Evolutionary conservation across 805 yeast genomes (phyloP).

Genomic region (Yarrowia alimentaria): DNA sequence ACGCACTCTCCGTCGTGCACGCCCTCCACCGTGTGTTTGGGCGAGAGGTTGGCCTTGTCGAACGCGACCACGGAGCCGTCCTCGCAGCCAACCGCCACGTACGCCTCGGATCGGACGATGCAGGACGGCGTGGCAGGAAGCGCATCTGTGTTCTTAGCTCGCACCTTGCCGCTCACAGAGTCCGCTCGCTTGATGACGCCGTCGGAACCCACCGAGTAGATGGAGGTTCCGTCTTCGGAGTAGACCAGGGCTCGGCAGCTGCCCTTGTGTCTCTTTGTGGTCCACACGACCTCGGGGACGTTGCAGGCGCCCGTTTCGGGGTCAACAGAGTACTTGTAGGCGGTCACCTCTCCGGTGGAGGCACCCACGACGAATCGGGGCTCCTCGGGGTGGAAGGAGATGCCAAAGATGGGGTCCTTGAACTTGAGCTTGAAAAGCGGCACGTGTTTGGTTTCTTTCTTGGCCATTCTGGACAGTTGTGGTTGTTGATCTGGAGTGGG

Average conservation of each 20-base stretch:
- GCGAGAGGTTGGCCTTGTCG: conserved; percentile 54
- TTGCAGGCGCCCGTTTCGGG: conserved; percentile 39
- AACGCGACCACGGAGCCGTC: conserved; percentile 63
- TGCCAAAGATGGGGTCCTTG: conserved; percentile 55
- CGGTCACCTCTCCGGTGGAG: conserved; percentile 75
- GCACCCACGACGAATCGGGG: conserved; percentile 67
- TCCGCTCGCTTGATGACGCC: conserved; percentile 71
- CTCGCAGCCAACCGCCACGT: conserved; percentile 55
- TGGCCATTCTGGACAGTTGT: no score
- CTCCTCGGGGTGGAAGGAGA: conserved; percentile 73
- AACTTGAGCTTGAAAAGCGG: conserved; percentile 32
- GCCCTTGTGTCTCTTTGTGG: conserved; percentile 86
- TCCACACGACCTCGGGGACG: conserved; percentile 52
- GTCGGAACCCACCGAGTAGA: conserved; percentile 79
- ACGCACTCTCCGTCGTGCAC: conserved; percentile 72
- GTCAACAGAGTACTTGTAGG: conserved; percentile 57
- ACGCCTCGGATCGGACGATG: conserved; percentile 38
- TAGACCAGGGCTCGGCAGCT: conserved; percentile 74
- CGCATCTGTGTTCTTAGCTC: conserved; percentile 47
- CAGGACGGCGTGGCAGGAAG: conserved; percentile 36
- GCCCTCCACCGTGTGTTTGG: conserved; percentile 49
- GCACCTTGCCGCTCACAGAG: conserved; percentile 71
- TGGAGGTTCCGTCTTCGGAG: conserved; percentile 55
- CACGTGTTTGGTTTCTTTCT: conserved; percentile 5
- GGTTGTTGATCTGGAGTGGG: no score